Base-by-base conservation (phyloP, 2,329 filamentous ascomycete species). In the Epichloe scottii region DNA sequence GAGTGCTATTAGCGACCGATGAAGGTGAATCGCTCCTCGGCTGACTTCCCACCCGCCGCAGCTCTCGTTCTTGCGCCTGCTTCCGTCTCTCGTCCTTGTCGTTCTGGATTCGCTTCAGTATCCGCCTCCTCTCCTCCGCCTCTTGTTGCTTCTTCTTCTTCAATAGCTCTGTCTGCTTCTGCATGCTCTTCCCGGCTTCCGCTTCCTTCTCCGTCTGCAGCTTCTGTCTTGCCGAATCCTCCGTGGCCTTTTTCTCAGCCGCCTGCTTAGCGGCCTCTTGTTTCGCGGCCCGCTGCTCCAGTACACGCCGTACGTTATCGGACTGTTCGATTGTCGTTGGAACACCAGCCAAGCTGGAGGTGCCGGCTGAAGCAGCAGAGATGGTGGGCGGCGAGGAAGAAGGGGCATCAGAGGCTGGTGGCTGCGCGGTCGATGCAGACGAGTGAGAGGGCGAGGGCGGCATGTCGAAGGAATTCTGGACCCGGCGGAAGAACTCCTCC, bases 71-170 rank as follows among this genome's bases (percentile, higher is more conserved):
- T 21, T 75, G 74, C 8, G 78, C 75, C 40, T 73, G 71, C 49
- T 78, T 71, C 54, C 76, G 80, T 14, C 87, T 77, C 54, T 82
- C 84, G 11, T 75, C 75, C 62, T 85, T 87, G 68, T 94, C 88
- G 53, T 84, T 80, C 60, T 89, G 84, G 55, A 94, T 89, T 39
- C 81, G 80, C 56, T 81, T 79, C 43, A 90, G 73, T 49, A 94
- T 84, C 1, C 86, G 77, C 51, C 81, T 76, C 38, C 84, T 75
- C 61, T 93, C 87, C 43, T 84, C 77, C 44, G 78, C 74, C 2
- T 81, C 79, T 54, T 87, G 78, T 51, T 78, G 73, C 57, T 84
- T 81, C 50, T 79, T 76, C 62, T 81, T 82, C 59, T 77, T 82
- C 51, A 84, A 70, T 48, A 76, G 65, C 44, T 77, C 71, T 4